Conservation (phyloP, 345 rosid species). For the Garcia nutans region DNA sequence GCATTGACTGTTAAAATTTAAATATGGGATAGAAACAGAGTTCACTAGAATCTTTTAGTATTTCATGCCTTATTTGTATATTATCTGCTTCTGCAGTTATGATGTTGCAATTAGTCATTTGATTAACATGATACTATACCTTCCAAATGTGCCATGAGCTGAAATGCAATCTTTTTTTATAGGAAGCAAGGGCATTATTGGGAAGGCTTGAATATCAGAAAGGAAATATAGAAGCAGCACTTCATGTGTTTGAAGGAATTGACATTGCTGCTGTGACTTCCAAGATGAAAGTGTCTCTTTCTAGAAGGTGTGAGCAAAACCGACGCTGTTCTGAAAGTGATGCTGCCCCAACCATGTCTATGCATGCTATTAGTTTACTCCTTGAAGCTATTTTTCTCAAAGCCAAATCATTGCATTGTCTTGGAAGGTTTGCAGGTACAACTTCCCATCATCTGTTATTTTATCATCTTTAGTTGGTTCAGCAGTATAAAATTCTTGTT, state of each 20-base stretch:
- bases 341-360: conserved; percentile 57
- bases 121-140: background rate
- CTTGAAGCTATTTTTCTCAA: conserved; percentile 82
- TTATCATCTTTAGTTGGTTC: background rate
- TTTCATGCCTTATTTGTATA: background rate
- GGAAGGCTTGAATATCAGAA: conserved; percentile 88
- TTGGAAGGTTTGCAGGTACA: conserved; percentile 66
- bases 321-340: conserved; percentile 46
- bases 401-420: conserved; percentile 73
- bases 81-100: background rate
- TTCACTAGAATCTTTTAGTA: background rate
- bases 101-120: conserved; percentile 2
- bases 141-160: conserved; percentile 16
- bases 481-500: background rate
- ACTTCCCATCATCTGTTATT: background rate
- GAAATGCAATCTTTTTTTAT: background rate
- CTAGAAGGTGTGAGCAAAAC: conserved; percentile 46
- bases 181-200: conserved; percentile 87
- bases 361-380: conserved; percentile 66
- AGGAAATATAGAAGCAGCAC: conserved; percentile 75
- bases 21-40: background rate
- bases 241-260: conserved; percentile 86
- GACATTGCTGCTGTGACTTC: conserved; percentile 62
- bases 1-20: background rate
- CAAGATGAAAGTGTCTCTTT: conserved; percentile 57